Evolutionary conservation across 495 filamentous ascomycete genomes (phyloP), one percentile per base, ranked within the genome.

Genomic region (Neurospora sp.): DNA sequence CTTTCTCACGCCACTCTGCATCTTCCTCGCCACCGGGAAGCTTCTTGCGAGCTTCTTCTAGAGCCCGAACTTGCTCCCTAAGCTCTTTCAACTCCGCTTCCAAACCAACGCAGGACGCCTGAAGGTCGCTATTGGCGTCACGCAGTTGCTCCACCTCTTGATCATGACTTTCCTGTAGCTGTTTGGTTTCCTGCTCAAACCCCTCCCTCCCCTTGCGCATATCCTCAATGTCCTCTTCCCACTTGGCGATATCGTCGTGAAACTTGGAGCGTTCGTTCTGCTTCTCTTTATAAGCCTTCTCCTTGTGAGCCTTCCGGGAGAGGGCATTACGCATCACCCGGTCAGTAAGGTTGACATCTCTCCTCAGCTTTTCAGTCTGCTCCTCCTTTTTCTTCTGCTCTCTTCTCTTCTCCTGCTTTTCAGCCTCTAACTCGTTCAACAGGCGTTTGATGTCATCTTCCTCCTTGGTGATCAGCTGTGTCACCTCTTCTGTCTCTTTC

Each of bases 371-470:
- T 66, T 91, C 89, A n/a, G 90, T 95, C 38, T 88, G 89, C 74
- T 96, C 93, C 74, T 97, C 93, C 80, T 93, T 94, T 76, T 97
- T 93, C 79, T 91, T 94, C 46, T 94, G 86, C 46, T 89, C 86
- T 77, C 91, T 90, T 77, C 83, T 90, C 76, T 96, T 88, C 40
- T 90, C 87, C 75, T 95, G 93, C 72, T 94, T 89, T 39, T 90
- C 83, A 16, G 82, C 82, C 73, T 91, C 88, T 72, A 93, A 89
- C 75, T 98, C 93, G 12, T 95, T 92, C 72, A 94, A 88, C 69
- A 91, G 86, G 14, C 90, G 88, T 38, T 82, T 83, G 27, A 86
- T 90, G 49, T 94, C 93, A 46, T 88, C 86, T 49, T 91, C 92
- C 69, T 93, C 92, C 66, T 90, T 88, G 4, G 82, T 79, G 23